These are phyloP conservation scores for Saccharomycopsis microspora DNA, from an alignment of 805 yeast genomes.

Conservation along the genomic window DNA sequence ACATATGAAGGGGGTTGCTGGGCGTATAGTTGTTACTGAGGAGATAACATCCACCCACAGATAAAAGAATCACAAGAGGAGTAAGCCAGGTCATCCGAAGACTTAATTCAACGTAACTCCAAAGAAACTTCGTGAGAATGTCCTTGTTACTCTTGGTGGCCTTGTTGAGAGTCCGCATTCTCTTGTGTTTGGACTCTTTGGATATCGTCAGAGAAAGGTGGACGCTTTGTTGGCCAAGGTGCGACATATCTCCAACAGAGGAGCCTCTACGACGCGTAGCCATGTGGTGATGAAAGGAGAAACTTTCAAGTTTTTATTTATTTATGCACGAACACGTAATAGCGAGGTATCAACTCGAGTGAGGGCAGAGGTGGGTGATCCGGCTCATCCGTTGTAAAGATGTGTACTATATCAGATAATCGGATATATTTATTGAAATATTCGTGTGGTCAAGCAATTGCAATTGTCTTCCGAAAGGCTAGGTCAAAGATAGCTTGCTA, in stretches of 20 bases:
- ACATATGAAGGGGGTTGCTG: slow-evolving; percentile 50
- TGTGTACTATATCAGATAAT: too few relatives aligned
- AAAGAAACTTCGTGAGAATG: slow-evolving; percentile 8
- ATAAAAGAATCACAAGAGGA: slow-evolving; percentile 40
- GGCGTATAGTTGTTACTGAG: slow-evolving; percentile 46
- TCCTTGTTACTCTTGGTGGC: slow-evolving; percentile 8
- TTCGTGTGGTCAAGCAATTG: too few relatives aligned
- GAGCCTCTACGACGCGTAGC: not conserved
- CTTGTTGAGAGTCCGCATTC: slow-evolving; percentile 9
- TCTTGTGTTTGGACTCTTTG: slow-evolving; percentile 5
- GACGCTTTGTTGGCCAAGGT: slow-evolving; percentile 9
- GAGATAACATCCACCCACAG: slow-evolving; percentile 33
- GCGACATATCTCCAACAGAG: slow-evolving; percentile 12
- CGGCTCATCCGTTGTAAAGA: too few relatives aligned
- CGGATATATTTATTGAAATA: too few relatives aligned
- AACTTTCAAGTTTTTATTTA: too few relatives aligned
- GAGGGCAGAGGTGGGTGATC: too few relatives aligned
- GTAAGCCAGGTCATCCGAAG: slow-evolving; percentile 60
- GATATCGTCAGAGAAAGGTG: slow-evolving; percentile 3
- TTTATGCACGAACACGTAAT: too few relatives aligned
- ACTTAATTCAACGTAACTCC: slow-evolving; percentile 12
- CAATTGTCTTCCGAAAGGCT: too few relatives aligned
- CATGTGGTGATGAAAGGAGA: too few relatives aligned
- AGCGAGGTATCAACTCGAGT: too few relatives aligned
- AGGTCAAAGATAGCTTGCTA: too few relatives aligned